A percentile compares a stretch with the other conserved stretches of the same genome.
These are phyloP conservation scores for Aspergillus floridensis DNA, from an alignment of 2,329 filamentous ascomycete genomes.

Conservation along the genomic window DNA sequence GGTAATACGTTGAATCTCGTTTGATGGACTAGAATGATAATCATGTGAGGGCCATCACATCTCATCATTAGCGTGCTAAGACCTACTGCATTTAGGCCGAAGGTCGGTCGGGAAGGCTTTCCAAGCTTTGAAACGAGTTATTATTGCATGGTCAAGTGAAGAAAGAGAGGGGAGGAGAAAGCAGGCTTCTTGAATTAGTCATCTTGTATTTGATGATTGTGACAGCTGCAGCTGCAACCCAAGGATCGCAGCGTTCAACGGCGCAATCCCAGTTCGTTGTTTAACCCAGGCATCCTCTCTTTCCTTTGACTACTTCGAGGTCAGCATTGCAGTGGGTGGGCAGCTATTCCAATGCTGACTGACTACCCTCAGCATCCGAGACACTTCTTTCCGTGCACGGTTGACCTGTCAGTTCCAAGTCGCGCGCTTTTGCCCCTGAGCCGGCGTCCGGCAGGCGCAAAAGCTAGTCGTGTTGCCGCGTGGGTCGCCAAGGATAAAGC, in stretches of 20 bases:
- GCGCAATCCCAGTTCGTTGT: conserved; percentile 2
- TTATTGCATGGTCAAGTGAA: too few species aligned
- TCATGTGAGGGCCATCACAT: background rate
- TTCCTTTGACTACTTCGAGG: too few species aligned
- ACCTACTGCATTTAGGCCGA: conserved; percentile 7
- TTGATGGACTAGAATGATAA: too few species aligned
- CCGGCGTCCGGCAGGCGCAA: conserved; percentile 4
- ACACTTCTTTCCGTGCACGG: background rate
- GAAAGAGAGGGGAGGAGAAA: too few species aligned
- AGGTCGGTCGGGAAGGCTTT: background rate
- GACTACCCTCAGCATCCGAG: background rate
- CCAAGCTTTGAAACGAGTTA: too few species aligned
- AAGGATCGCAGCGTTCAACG: conserved; percentile 8
- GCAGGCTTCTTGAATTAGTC: too few species aligned
- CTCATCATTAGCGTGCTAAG: background rate
- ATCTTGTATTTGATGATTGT: background rate
- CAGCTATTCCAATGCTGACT: background rate
- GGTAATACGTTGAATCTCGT: too few species aligned
- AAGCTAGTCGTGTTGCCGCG: conserved; percentile 10
- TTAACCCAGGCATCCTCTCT: too few species aligned
- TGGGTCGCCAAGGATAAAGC: conserved; percentile 8
- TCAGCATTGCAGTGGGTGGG: too few species aligned
- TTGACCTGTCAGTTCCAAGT: conserved; percentile 8
- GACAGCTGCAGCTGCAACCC: conserved; percentile 15
- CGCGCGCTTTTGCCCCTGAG: background rate